Evolutionary conservation across 2,329 filamentous ascomycete genomes (phyloP).

Genomic region (Chlorencoelia australis): DNA sequence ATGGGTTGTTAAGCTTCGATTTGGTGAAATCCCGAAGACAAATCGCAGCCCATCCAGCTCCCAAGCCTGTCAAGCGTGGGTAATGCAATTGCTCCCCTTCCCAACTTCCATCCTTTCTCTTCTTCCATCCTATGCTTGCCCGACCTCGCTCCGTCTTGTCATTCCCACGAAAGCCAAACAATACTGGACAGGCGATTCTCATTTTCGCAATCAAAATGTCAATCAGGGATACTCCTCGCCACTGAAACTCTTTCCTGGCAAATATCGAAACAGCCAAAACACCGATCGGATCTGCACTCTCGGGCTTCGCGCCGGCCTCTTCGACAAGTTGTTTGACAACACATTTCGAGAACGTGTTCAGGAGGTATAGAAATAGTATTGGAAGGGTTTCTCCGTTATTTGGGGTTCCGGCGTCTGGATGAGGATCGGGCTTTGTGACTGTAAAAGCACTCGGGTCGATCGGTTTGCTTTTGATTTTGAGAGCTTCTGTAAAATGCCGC

Average conservation of each 20-base stretch:
- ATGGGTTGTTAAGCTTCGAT: slow-evolving; percentile 57
- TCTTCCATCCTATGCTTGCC: slow-evolving; percentile 62
- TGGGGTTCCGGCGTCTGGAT: slow-evolving; percentile 34
- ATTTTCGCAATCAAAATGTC: slow-evolving; percentile 86
- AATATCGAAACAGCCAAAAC: slow-evolving; percentile 68
- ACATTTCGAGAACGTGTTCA: slow-evolving; percentile 67
- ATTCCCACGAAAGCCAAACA: slow-evolving; percentile 73
- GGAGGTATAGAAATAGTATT: slow-evolving; percentile 59
- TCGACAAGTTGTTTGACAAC: slow-evolving; percentile 60
- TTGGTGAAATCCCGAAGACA: slow-evolving; percentile 73
- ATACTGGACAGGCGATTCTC: slow-evolving; percentile 66
- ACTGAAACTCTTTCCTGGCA: slow-evolving; percentile 55
- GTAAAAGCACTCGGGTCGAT: slow-evolving; percentile 48
- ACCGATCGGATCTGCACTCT: slow-evolving; percentile 68
- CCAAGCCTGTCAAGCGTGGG: slow-evolving; percentile 75
- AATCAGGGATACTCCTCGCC: slow-evolving; percentile 58
- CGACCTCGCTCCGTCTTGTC: slow-evolving; percentile 64
- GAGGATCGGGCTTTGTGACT: slow-evolving; percentile 34
- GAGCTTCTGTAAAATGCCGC: no score
- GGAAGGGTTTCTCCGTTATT: slow-evolving; percentile 47
- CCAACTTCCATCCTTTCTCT: slow-evolving; percentile 37
- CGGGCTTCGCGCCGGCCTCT: slow-evolving; percentile 53
- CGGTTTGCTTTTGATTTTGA: no score
- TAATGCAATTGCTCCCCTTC: slow-evolving; percentile 63
- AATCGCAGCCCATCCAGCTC: slow-evolving; percentile 73